Evolutionary conservation across 202 grass and related monocot species (phyloP).

Genomic region (Carex sylvatica): DNA sequence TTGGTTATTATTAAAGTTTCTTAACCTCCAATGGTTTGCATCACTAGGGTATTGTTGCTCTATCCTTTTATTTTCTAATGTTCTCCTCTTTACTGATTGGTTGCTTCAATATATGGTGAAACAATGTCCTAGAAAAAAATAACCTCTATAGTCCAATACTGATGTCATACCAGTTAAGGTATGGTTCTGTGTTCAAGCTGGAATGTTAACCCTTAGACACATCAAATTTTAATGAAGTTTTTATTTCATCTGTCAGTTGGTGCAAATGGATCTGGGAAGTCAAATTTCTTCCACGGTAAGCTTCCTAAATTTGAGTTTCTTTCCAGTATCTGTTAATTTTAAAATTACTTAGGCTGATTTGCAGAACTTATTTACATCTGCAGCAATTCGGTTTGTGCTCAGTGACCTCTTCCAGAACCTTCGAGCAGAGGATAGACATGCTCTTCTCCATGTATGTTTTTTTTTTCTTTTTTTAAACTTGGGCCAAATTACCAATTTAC

Average conservation of each 20-base stretch:
- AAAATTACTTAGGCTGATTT: background rate
- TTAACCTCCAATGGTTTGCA: background rate
- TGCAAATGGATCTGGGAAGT: constrained; percentile 97
- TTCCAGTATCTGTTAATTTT: background rate
- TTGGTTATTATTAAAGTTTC: background rate
- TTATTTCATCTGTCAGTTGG: constrained; percentile 60
- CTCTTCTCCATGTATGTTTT: constrained; percentile 86
- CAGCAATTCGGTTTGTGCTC: constrained; percentile 97
- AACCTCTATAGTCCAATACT: background rate
- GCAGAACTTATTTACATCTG: constrained; percentile 1
- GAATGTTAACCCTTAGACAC: background rate
- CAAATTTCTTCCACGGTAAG: constrained; percentile 99
- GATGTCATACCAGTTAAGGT: background rate
- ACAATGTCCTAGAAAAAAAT: background rate
- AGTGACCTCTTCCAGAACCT: constrained; percentile 95
- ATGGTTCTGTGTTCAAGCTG: background rate
- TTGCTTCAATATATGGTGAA: background rate
- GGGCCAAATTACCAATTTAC: constrained; percentile 14
- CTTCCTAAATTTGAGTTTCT: background rate
- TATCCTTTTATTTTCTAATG: background rate
- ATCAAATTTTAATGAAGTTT: constrained; percentile 15
- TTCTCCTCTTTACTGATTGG: background rate
- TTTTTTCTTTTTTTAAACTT: constrained; percentile 17
- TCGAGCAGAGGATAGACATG: constrained; percentile 79
- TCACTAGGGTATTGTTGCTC: background rate